These are phyloP conservation scores for Globisporangium okanoganense DNA, from an alignment of 352 stramenopile species.

Conservation along the genomic window DNA sequence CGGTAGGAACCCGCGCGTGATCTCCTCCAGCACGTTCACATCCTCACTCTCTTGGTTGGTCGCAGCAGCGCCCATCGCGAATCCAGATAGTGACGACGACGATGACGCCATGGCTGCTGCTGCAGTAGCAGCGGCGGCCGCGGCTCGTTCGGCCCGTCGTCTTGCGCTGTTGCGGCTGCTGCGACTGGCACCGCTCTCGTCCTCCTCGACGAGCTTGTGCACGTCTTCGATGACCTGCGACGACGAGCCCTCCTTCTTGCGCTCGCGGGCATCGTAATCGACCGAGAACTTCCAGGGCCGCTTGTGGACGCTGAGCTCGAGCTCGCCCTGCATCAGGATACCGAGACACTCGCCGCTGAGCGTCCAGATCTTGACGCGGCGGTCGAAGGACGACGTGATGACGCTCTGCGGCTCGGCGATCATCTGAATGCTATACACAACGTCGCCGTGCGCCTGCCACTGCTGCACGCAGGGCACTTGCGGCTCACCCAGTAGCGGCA, in stretches of 20 bases:
- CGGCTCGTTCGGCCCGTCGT: conserved; percentile 19
- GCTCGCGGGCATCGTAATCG: conserved; percentile 71
- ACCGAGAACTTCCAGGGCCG: conserved; percentile 65
- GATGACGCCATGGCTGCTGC: conserved; percentile 13
- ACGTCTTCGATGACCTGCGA: conserved; percentile 60
- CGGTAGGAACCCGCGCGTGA: conserved; percentile 33
- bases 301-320: conserved; percentile 25
- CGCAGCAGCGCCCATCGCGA: not conserved
- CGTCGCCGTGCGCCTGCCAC: conserved; percentile 71
- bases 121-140: not conserved
- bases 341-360: conserved; percentile 62
- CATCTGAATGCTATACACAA: conserved; percentile 76
- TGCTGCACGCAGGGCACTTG: conserved; percentile 39
- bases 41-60: conserved; percentile 12
- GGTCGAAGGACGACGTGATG: conserved; percentile 77
- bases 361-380: conserved; percentile 71
- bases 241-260: conserved; percentile 54
- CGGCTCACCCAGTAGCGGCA: conserved; percentile 35
- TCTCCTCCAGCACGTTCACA: conserved; percentile 32
- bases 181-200: not conserved
- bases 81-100: not conserved
- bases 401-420: conserved; percentile 63
- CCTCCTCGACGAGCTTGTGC: conserved; percentile 29
- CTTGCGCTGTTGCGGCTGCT: conserved; percentile 8
- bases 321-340: conserved; percentile 71